Conservation (phyloP, 148 eudicot species). For the Rhododendron molle region DNA sequence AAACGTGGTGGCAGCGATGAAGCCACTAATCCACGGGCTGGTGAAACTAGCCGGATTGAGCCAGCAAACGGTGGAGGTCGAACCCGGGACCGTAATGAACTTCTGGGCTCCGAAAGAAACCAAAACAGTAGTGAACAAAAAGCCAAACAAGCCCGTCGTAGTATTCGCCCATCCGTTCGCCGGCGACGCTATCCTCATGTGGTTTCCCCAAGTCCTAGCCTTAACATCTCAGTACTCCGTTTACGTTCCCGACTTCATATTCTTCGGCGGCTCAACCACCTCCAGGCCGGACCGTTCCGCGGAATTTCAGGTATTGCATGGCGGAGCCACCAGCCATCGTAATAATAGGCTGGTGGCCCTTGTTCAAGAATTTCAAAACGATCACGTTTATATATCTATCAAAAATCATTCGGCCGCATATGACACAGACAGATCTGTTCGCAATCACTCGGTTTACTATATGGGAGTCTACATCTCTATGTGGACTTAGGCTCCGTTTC, state of each 20-base stretch:
- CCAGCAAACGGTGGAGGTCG: slow-evolving; percentile 31
- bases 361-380: too few species aligned
- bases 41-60: slow-evolving; percentile 32
- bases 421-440: too few species aligned
- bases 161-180: slow-evolving; percentile 45
- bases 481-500: too few species aligned
- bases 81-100: slow-evolving; percentile 35
- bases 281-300: neutral
- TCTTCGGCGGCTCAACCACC: slow-evolving; percentile 31
- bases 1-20: slow-evolving; percentile 17
- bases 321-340: too few species aligned
- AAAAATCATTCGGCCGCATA: too few species aligned
- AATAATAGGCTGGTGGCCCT: too few species aligned
- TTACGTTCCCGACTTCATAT: slow-evolving; percentile 47
- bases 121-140: neutral
- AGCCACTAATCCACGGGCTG: slow-evolving; percentile 18
- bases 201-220: slow-evolving; percentile 36
- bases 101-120: slow-evolving; percentile 40
- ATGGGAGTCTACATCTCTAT: too few species aligned
- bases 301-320: slow-evolving; percentile 36
- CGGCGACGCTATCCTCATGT: slow-evolving; percentile 36
- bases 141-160: slow-evolving; percentile 20
- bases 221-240: slow-evolving; percentile 28
- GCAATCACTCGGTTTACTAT: too few species aligned
- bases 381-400: too few species aligned